Evolutionary conservation across 441 rosid species (phyloP).

Genomic region (Daphne laureola): DNA sequence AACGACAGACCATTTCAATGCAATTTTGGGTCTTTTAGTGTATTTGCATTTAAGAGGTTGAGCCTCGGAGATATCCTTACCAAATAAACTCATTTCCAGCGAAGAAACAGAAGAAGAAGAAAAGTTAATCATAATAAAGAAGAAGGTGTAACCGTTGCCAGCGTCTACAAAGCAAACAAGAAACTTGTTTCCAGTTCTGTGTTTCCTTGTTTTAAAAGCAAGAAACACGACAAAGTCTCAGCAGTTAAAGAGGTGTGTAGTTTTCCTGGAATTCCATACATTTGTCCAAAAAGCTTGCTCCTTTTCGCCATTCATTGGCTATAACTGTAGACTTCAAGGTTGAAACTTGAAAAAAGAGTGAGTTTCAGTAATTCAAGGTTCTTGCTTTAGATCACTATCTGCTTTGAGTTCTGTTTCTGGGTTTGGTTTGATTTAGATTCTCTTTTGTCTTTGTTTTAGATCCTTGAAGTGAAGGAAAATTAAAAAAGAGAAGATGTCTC

Average conservation of each 20-base stretch:
- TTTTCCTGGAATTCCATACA: conserved; percentile 13
- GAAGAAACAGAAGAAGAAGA: no score
- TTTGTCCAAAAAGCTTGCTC: conserved; percentile 19
- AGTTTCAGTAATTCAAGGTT: neutral
- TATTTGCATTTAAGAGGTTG: conserved; percentile 3
- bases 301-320: neutral
- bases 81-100: neutral
- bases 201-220: conserved; percentile 14
- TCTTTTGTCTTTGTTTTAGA: conserved; percentile 10
- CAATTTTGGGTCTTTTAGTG: conserved; percentile 8
- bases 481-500: conserved; percentile 12
- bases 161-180: neutral
- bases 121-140: no score
- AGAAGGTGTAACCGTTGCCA: conserved; percentile 17
- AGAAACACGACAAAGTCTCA: conserved; percentile 13
- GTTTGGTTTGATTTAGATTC: conserved; percentile 14
- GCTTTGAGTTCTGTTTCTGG: conserved; percentile 9
- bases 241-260: conserved; percentile 17
- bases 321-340: conserved; percentile 13
- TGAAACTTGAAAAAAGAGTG: neutral
- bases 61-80: no score
- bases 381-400: neutral
- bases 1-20: conserved; percentile 10
- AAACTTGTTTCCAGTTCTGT: conserved; percentile 1
- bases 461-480: conserved; percentile 9